These are phyloP conservation scores for Saxispiralis lemnorum DNA, from an alignment of 495 filamentous ascomycete genomes.

Conservation along the genomic window DNA sequence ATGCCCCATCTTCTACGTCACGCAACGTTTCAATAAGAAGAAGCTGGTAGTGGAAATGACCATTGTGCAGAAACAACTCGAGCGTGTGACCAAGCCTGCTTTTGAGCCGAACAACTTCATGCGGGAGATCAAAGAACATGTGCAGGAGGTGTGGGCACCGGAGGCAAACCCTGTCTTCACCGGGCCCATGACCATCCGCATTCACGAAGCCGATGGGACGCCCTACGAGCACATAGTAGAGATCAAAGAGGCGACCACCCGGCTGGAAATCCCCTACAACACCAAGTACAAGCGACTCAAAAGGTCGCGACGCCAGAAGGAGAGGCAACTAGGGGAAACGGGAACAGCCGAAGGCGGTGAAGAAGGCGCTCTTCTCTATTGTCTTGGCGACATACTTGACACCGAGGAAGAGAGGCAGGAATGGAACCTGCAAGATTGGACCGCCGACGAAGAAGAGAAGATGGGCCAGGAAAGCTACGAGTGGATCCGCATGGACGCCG, in stretches of 20 bases:
- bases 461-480: slow-evolving; percentile 97
- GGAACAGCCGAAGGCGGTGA: slow-evolving; percentile 50
- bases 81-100: slow-evolving; percentile 31
- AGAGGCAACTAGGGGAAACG: slow-evolving; percentile 51
- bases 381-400: slow-evolving; percentile 77
- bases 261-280: slow-evolving; percentile 91
- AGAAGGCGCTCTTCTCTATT: slow-evolving; percentile 66
- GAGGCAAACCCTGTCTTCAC: slow-evolving; percentile 64
- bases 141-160: slow-evolving; percentile 49
- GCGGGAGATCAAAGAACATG: slow-evolving; percentile 64
- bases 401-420: slow-evolving; percentile 60
- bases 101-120: slow-evolving; percentile 54
- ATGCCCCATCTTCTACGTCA: slow-evolving; percentile 69
- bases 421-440: slow-evolving; percentile 81
- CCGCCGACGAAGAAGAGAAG: slow-evolving; percentile 58
- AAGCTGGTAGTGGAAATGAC: slow-evolving; percentile 85
- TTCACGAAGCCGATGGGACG: slow-evolving; percentile 95
- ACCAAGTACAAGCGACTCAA: slow-evolving; percentile 98
- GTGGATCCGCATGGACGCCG: slow-evolving; percentile 94
- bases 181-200: slow-evolving; percentile 89
- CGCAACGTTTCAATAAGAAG: slow-evolving; percentile 92
- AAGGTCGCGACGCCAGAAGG: slow-evolving; percentile 71
- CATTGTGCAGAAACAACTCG: slow-evolving; percentile 62
- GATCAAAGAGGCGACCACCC: slow-evolving; percentile 66
- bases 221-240: slow-evolving; percentile 97